Conservation (phyloP, 2,329 filamentous ascomycete genomes). For the Ilyonectria robusta region DNA sequence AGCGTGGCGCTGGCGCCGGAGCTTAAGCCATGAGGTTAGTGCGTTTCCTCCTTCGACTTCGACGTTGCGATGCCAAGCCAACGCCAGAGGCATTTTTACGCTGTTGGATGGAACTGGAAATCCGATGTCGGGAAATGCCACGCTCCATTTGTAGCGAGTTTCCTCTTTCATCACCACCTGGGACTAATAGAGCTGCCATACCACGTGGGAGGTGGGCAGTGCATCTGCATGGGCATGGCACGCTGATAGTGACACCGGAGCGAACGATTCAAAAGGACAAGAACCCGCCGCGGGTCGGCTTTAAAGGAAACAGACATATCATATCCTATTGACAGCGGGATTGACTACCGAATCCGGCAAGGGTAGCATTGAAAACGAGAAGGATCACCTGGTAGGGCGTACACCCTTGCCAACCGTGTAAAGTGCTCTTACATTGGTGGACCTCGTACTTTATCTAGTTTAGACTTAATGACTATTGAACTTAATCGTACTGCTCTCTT, state of each 20-base stretch:
- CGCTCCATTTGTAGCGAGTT: neutral
- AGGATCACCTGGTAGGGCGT: neutral
- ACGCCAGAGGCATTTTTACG: neutral
- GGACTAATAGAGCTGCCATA: neutral
- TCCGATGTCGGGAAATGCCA: neutral
- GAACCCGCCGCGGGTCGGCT: neutral
- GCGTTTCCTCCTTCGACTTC: neutral
- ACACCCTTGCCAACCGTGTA: neutral
- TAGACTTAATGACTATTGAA: too few relatives aligned
- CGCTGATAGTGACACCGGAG: too few relatives aligned
- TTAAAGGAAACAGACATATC: neutral
- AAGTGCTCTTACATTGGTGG: neutral
- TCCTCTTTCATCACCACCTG: neutral
- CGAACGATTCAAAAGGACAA: neutral
- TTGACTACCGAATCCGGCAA: too few relatives aligned
- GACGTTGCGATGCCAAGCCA: neutral
- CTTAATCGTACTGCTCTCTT: too few relatives aligned
- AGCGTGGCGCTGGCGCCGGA: neutral
- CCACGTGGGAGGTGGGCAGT: neutral
- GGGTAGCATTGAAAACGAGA: neutral
- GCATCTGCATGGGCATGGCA: neutral
- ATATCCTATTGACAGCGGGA: too few relatives aligned
- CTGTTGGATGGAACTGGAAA: neutral
- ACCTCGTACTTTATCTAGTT: neutral
- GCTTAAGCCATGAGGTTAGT: neutral